Evolutionary conservation across 2,329 filamentous ascomycete genomes (phyloP).

Genomic region (Cercospora brassicicola): DNA sequence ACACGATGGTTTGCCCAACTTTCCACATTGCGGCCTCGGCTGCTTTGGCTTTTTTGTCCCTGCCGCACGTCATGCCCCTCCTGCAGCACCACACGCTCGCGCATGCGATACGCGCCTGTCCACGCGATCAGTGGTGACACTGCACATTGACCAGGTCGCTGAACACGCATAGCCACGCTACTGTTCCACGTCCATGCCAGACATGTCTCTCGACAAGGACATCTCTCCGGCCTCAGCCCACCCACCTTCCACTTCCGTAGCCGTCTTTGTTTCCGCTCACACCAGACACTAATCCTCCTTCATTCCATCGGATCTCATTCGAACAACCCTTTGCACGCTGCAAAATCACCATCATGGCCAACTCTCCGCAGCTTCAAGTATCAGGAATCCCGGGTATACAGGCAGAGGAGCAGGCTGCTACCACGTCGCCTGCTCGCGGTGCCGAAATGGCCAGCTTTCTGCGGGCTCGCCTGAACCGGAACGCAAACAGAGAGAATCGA

Average conservation of each 20-base stretch:
- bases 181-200: background rate
- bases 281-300: background rate
- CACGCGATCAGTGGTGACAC: background rate
- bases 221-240: background rate
- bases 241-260: background rate
- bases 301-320: background rate
- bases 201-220: background rate
- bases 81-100: background rate
- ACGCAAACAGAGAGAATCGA: constrained; percentile 7
- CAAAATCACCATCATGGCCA: constrained; percentile 27
- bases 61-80: background rate
- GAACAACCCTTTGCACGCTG: background rate
- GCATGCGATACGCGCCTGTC: background rate
- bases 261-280: constrained; percentile 8
- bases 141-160: background rate
- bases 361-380: constrained; percentile 28
- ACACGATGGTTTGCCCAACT: background rate
- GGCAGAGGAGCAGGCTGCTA: constrained; percentile 60
- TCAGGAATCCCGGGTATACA: constrained; percentile 61
- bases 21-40: background rate
- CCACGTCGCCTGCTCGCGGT: constrained; percentile 70
- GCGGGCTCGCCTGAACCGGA: constrained; percentile 36
- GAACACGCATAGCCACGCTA: background rate
- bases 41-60: background rate
- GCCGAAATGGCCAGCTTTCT: constrained; percentile 64